phyloP scores from a whole-genome alignment of 176 grass and related monocot genomes.

The Carex cristatella region DNA sequence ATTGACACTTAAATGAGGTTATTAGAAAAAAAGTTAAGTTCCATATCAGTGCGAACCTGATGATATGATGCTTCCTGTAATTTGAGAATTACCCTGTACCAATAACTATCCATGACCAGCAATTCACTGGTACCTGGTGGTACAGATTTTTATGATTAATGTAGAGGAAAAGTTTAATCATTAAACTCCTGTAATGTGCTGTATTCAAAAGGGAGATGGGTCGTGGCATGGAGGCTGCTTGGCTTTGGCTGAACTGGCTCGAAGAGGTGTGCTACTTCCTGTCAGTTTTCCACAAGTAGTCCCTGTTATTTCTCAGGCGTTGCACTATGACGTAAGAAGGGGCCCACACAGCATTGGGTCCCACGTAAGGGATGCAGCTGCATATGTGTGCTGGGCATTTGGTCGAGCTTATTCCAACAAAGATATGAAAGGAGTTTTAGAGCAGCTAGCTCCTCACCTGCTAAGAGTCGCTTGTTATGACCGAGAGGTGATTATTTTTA shows the following conservation, averaged over 20 bases:
- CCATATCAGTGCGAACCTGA: neutral
- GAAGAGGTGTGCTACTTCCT: conserved; percentile 84
- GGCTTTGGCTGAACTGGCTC: conserved; percentile 91
- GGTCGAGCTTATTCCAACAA: conserved; percentile 82
- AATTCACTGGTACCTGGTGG: neutral
- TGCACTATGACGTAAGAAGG: conserved; percentile 87
- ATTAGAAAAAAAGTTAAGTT: neutral
- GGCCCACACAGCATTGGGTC: conserved; percentile 94
- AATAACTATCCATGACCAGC: neutral
- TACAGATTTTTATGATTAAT: neutral
- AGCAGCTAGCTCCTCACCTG: conserved; percentile 85
- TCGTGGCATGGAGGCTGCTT: conserved; percentile 98
- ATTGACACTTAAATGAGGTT: neutral
- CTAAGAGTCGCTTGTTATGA: conserved; percentile 89
- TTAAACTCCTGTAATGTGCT: conserved; percentile 19
- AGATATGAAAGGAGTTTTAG: conserved; percentile 77
- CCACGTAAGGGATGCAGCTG: conserved; percentile 94
- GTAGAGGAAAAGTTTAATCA: neutral
- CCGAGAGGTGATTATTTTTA: conserved; percentile 73
- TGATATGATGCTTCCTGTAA: neutral
- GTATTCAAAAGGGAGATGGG: conserved; percentile 70
- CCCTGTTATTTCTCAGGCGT: conserved; percentile 82
- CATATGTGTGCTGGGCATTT: conserved; percentile 98
- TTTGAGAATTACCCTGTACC: neutral
- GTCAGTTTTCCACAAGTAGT: conserved; percentile 74